phyloP scores from a whole-genome alignment of 2,329 filamentous ascomycete species.

The Capronia epimyces region DNA sequence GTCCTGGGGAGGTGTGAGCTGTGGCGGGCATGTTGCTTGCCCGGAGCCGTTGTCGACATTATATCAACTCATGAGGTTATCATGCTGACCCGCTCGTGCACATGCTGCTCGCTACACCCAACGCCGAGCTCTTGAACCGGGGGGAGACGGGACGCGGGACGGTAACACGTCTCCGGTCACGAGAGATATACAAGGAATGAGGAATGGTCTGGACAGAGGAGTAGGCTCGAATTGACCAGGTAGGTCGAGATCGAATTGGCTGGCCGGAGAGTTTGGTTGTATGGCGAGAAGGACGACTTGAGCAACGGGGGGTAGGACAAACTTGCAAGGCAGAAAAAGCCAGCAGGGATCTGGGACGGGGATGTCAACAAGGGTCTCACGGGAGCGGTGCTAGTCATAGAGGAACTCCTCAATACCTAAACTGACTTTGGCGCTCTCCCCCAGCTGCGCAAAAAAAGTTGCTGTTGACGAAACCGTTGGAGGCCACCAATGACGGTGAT shows the following conservation, averaged over 20 bases:
- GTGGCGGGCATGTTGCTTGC: slow-evolving; percentile 22
- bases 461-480: not conserved
- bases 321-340: no score
- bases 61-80: slow-evolving; percentile 15
- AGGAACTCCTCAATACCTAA: not conserved
- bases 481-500: not conserved
- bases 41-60: slow-evolving; percentile 19
- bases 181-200: slow-evolving; percentile 14
- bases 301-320: not conserved
- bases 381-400: not conserved
- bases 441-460: not conserved
- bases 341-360: no score
- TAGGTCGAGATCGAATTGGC: not conserved
- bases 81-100: slow-evolving; percentile 15
- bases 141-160: not conserved
- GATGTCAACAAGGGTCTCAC: not conserved
- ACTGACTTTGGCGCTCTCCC: not conserved
- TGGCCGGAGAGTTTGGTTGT: not conserved
- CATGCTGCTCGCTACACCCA: slow-evolving; percentile 7
- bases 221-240: not conserved
- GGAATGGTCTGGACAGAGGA: not conserved
- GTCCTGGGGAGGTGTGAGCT: slow-evolving; percentile 17
- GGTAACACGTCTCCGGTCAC: slow-evolving; percentile 8
- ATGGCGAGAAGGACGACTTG: not conserved
- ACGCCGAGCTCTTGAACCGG: not conserved